phyloP scores from a whole-genome alignment of 768 basidiomycete species.

The Kwoniella botswanensis region DNA sequence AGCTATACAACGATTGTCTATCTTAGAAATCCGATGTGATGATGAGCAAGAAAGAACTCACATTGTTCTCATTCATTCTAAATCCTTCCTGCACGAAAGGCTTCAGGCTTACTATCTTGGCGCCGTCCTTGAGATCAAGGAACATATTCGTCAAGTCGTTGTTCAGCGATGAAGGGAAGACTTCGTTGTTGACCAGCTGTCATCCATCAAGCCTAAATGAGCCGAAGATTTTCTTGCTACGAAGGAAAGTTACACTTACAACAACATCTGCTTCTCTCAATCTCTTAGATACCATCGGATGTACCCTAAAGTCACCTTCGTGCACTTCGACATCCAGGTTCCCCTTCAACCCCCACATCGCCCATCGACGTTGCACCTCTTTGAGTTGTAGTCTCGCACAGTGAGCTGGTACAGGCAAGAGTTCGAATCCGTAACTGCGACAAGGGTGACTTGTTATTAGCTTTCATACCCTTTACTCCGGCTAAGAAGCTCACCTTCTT shows the following conservation, averaged over 20 bases:
- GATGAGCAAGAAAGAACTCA: constrained; percentile 56
- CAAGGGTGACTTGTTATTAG: constrained; percentile 7
- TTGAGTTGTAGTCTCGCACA: constrained; percentile 77
- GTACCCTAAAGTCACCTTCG: constrained; percentile 83
- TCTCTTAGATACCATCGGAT: constrained; percentile 69
- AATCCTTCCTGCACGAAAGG: constrained; percentile 76
- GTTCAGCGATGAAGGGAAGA: constrained; percentile 67
- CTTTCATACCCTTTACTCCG: not conserved
- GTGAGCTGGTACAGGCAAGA: constrained; percentile 76
- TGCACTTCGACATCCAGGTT: constrained; percentile 74
- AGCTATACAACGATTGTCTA: not conserved
- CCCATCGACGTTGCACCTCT: constrained; percentile 76
- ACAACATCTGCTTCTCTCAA: constrained; percentile 86
- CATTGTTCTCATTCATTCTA: constrained; percentile 82
- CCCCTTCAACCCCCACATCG: constrained; percentile 86
- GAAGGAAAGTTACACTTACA: constrained; percentile 60
- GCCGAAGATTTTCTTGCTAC: too few relatives aligned
- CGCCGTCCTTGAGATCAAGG: constrained; percentile 90
- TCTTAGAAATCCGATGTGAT: not conserved
- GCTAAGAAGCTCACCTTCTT: constrained; percentile 26
- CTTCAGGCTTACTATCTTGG: constrained; percentile 83
- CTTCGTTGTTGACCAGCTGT: constrained; percentile 58
- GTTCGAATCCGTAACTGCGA: constrained; percentile 76
- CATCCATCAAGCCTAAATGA: not conserved
- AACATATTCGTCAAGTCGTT: constrained; percentile 85